A percentile compares a stretch with the other conserved stretches of the same genome.
Evolutionary conservation across 108 stramenopile genomes (phyloP).

Genomic region (Seminavis robusta): DNA sequence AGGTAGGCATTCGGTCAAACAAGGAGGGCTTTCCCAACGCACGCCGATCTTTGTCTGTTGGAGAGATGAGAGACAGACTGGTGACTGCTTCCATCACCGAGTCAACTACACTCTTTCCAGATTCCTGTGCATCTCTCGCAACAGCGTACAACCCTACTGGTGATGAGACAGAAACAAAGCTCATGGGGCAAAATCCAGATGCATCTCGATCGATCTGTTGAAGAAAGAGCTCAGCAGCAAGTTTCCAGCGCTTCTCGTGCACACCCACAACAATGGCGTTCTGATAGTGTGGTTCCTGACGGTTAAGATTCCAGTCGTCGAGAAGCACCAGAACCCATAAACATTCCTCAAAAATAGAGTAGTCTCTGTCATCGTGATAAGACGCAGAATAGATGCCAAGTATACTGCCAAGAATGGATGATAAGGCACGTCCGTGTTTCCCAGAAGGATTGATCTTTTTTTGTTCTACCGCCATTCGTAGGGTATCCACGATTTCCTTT

Average conservation of each 20-base stretch:
- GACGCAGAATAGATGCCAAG: conserved; percentile 11
- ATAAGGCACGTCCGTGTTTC: conserved; percentile 30
- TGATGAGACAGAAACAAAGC: conserved; percentile 22
- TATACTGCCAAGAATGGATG: conserved; percentile 14
- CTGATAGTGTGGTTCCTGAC: conserved; percentile 49
- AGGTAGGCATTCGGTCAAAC: neutral
- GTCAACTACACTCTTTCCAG: conserved; percentile 28
- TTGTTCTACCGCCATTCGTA: conserved; percentile 14
- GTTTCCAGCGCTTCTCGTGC: conserved; percentile 52
- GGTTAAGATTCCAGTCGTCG: conserved; percentile 48
- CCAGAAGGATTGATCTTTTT: conserved; percentile 18
- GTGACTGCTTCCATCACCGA: conserved; percentile 64
- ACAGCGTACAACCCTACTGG: conserved; percentile 60
- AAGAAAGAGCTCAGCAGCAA: conserved; percentile 58
- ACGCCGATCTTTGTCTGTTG: conserved; percentile 60
- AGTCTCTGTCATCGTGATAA: too few relatives aligned
- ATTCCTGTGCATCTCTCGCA: conserved; percentile 21
- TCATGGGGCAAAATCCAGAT: conserved; percentile 30
- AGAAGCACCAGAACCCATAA: too few relatives aligned
- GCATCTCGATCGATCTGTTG: conserved; percentile 60
- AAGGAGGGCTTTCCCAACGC: conserved; percentile 4
- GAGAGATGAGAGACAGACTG: conserved; percentile 72
- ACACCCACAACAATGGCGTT: conserved; percentile 49
- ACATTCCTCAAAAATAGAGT: too few relatives aligned
- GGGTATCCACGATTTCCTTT: too few relatives aligned